Conservation (phyloP, 2,329 filamentous ascomycete species). For the Diaporthe humulicola region DNA sequence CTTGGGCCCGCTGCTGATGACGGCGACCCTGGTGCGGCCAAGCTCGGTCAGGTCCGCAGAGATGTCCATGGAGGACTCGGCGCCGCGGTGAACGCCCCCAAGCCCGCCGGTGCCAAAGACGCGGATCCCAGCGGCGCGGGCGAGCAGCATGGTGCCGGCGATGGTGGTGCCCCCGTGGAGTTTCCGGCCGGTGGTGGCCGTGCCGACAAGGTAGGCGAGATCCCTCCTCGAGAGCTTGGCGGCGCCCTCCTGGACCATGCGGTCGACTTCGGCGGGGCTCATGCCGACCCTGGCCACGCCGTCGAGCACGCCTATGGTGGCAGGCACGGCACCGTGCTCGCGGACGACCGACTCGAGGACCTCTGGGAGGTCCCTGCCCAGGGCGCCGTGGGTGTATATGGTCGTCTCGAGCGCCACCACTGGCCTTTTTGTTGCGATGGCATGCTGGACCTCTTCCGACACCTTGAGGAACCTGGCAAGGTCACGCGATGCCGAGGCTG, state of each 20-base stretch:
- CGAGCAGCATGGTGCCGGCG: slow-evolving; percentile 91
- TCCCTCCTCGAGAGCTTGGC: slow-evolving; percentile 91
- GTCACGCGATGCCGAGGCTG: slow-evolving; percentile 36
- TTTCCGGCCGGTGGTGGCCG: slow-evolving; percentile 75
- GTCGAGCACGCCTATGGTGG: slow-evolving; percentile 89
- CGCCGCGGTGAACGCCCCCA: slow-evolving; percentile 93
- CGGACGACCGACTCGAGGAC: slow-evolving; percentile 86
- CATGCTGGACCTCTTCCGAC: slow-evolving; percentile 86
- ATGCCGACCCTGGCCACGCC: slow-evolving; percentile 88
- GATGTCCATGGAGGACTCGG: slow-evolving; percentile 88
- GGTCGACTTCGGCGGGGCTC: slow-evolving; percentile 76
- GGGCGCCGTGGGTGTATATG: slow-evolving; percentile 94
- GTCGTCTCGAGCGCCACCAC: slow-evolving; percentile 95
- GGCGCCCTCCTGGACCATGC: slow-evolving; percentile 79
- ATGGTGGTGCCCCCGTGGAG: slow-evolving; percentile 94
- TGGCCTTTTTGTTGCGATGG: slow-evolving; percentile 79
- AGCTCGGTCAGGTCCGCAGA: slow-evolving; percentile 96
- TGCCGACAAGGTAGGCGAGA: slow-evolving; percentile 82
- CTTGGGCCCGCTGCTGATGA: slow-evolving; percentile 93
- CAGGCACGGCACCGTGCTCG: slow-evolving; percentile 84
- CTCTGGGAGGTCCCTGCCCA: slow-evolving; percentile 73
- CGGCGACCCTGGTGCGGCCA: slow-evolving; percentile 87
- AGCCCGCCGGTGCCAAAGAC: slow-evolving; percentile 96
- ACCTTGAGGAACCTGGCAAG: slow-evolving; percentile 71
- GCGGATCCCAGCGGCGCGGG: slow-evolving; percentile 86